phyloP scores from a whole-genome alignment of 306 rosid species.

The Pyrus pyrifolia region DNA sequence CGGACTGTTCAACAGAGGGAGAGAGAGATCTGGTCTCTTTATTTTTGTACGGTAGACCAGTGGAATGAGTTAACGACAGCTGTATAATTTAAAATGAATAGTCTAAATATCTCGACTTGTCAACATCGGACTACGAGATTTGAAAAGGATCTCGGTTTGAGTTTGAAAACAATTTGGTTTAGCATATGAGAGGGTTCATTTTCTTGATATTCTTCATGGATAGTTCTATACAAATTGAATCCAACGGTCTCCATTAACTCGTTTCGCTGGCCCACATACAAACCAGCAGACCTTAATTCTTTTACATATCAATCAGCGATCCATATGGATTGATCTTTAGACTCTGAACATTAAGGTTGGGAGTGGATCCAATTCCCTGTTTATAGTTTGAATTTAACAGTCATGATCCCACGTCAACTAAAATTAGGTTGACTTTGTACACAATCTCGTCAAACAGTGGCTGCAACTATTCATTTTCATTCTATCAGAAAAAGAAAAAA shows the following conservation, averaged over 20 bases:
- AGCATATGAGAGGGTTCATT: not conserved
- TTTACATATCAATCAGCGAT: too few species aligned
- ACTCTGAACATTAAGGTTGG: rapidly evolving
- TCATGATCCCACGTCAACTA: not conserved
- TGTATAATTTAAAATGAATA: too few species aligned
- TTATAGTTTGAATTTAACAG: not conserved
- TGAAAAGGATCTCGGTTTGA: too few species aligned
- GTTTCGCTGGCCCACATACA: rapidly evolving
- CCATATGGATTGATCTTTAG: rapidly evolving
- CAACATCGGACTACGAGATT: too few species aligned
- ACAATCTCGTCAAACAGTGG: not conserved
- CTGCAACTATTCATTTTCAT: not conserved
- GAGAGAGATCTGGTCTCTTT: too few species aligned
- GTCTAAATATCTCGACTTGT: rapidly evolving
- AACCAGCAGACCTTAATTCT: rapidly evolving
- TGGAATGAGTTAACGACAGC: too few species aligned
- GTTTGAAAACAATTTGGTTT: too few species aligned
- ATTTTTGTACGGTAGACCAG: too few species aligned
- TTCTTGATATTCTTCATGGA: too few species aligned
- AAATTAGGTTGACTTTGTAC: not conserved
- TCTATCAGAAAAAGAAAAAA: not conserved
- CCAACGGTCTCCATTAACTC: too few species aligned
- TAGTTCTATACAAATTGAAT: too few species aligned
- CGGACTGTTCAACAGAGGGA: too few species aligned
- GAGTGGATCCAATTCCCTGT: not conserved